Base-by-base conservation (phyloP, 2,329 filamentous ascomycete genomes). In the Exophiala calicioides region DNA sequence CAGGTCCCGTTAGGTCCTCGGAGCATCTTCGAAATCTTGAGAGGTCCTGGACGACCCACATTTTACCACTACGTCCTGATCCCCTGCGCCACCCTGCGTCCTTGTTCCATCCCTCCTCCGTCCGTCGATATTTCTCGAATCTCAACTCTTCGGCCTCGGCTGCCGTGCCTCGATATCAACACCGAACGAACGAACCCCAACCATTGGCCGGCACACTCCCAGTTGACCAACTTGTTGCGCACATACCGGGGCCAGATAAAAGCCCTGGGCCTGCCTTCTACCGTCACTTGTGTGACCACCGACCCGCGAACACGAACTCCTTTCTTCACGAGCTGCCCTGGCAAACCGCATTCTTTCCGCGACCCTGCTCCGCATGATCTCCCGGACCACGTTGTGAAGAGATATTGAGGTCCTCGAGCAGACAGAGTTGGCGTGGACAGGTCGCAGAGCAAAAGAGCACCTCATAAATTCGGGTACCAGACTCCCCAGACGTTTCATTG, bases 351-450 rank as follows among this genome's bases (percentile, higher is more conserved):
- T 47, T 26, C n/a, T n/a, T n/a, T 23, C 36, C 32, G 34, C 44
- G 47, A 50, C 37, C 40, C 27, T 27, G 47, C 40, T 54, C 39
- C 52, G 44, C 47, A 48, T 39, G 13, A 45, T 48, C 47, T 36
- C 26, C 38, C n/a, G n/a, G 23, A 30, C 47, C 43, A 50, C 42
- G 36, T 46, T 46, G 37, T 45, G 19, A 24, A 18, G 20, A 30
- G 23, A 12, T 12, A 15, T 43, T 32, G 24, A 27, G 15, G 19
- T 32, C 24, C 32, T 21, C 23, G 31, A 37, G 18, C 24, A 15
- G 27, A 37, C 15, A 41, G 26, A 15, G n/a, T n/a, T n/a, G n/a
- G n/a, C n/a, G n/a, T n/a, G n/a, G n/a, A n/a, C n/a, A n/a, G n/a
- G n/a, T n/a, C n/a, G n/a, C n/a, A n/a, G n/a, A n/a, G n/a, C n/a